Evolutionary conservation across 768 basidiomycete species (phyloP).

Genomic region (Coprinellus aureogranulatus): DNA sequence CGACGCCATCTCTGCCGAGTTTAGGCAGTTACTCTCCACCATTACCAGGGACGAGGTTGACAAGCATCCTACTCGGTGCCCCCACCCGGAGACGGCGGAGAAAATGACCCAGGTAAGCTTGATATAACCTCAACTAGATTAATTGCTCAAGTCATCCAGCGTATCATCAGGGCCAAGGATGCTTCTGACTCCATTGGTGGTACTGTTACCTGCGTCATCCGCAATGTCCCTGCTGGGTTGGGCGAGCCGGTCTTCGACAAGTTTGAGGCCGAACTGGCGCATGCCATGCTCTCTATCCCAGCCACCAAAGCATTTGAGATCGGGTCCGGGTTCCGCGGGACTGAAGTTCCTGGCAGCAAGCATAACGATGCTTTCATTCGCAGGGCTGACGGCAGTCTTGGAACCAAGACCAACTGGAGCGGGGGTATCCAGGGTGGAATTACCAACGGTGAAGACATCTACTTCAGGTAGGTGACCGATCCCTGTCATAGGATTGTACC

Average conservation of each 20-base stretch:
- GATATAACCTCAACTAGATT: conserved; percentile 1
- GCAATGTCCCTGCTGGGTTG: conserved; percentile 83
- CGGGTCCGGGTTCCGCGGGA: conserved; percentile 94
- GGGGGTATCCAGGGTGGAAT: conserved; percentile 98
- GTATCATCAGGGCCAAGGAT: conserved; percentile 91
- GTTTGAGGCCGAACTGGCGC: conserved; percentile 90
- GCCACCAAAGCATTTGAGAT: conserved; percentile 98
- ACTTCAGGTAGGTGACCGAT: conserved; percentile 72
- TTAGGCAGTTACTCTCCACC: conserved; percentile 70
- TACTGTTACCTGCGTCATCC: conserved; percentile 95
- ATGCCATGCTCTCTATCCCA: conserved; percentile 98
- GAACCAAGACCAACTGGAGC: conserved; percentile 91
- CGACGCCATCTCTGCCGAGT: conserved; percentile 82
- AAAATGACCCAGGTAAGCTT: conserved; percentile 78
- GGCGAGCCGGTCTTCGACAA: conserved; percentile 99
- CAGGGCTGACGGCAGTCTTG: conserved; percentile 64
- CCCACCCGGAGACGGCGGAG: conserved; percentile 83
- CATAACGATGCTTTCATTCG: conserved; percentile 89
- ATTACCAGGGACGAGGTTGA: conserved; percentile 89
- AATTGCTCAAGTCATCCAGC: conserved; percentile 41
- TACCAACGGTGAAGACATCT: conserved; percentile 94
- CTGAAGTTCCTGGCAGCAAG: conserved; percentile 85
- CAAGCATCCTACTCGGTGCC: conserved; percentile 82
- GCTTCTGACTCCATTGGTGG: conserved; percentile 93
- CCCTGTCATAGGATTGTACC: background rate